Conservation (phyloP, 345 rosid species). For the Noccaea caerulescens region DNA sequence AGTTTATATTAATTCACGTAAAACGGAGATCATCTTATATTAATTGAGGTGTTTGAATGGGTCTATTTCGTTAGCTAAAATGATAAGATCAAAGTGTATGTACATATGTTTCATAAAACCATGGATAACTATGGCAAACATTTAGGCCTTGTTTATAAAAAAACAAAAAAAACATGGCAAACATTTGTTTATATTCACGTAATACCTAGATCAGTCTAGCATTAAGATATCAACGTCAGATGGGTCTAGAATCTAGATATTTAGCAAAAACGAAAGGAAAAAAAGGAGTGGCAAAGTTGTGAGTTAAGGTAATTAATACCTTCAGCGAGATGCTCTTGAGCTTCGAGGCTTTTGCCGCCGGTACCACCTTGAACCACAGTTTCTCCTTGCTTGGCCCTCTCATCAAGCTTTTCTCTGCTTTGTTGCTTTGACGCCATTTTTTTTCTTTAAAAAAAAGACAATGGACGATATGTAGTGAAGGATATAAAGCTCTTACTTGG, state of each 20-base stretch:
- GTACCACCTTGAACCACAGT: conserved; percentile 80
- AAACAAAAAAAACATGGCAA: too few species aligned
- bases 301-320: conserved; percentile 35
- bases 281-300: neutral
- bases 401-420: conserved; percentile 62
- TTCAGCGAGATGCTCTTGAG: conserved; percentile 86
- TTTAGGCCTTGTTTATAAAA: too few species aligned
- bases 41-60: too few species aligned
- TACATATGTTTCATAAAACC: too few species aligned
- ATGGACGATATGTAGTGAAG: neutral
- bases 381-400: conserved; percentile 72
- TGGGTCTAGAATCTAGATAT: too few species aligned
- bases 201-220: neutral
- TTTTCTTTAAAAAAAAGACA: neutral
- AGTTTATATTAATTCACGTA: too few species aligned
- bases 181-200: neutral
- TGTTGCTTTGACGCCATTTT: conserved; percentile 53
- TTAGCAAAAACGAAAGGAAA: neutral
- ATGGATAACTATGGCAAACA: too few species aligned
- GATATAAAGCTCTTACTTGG: conserved; percentile 10
- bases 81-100: too few species aligned
- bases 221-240: too few species aligned
- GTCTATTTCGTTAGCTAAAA: too few species aligned
- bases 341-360: conserved; percentile 87
- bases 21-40: too few species aligned